Percentiles rank a stretch among this genome's conserved stretches.
Evolutionary conservation across 139 green algal genomes (phyloP).

Genomic region (Yamagishiella unicocca): DNA sequence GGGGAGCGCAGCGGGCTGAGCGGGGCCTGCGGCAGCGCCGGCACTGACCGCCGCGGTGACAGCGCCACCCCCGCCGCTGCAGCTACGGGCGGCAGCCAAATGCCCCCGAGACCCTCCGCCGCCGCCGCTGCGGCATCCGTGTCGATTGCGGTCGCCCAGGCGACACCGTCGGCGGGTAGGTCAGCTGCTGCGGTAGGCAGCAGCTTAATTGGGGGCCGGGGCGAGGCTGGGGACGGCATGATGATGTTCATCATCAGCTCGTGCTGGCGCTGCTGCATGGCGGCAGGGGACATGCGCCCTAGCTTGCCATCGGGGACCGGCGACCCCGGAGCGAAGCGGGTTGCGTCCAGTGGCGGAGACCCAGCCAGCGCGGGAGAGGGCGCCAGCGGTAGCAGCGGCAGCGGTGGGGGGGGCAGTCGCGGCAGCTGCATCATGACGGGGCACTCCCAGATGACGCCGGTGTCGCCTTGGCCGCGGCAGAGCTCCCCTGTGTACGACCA

Average conservation of each 20-base stretch:
- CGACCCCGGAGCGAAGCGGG: no score
- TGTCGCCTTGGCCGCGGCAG: constrained; percentile 43
- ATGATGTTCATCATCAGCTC: neutral
- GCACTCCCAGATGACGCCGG: constrained; percentile 68
- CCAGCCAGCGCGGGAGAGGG: no score
- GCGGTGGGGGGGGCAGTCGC: neutral
- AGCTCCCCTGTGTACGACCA: constrained; percentile 51
- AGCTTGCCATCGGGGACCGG: no score
- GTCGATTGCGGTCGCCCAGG: no score
- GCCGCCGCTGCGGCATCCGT: no score
- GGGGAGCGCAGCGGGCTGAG: constrained; percentile 26
- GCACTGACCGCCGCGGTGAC: neutral
- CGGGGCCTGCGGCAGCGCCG: neutral
- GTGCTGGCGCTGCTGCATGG: neutral
- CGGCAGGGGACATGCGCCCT: neutral
- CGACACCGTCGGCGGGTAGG: no score
- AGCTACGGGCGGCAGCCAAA: neutral
- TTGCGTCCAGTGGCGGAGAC: no score
- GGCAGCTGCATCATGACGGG: constrained; percentile 53
- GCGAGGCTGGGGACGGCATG: constrained; percentile 15
- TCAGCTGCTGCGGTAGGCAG: neutral
- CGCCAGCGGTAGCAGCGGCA: neutral
- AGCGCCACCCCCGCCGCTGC: constrained; percentile 8
- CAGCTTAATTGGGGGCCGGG: neutral
- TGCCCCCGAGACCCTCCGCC: neutral